Evolutionary conservation across 2,329 filamentous ascomycete genomes (phyloP), one percentile per base, ranked within the genome.

Genomic region (Emydomyces testavorans): DNA sequence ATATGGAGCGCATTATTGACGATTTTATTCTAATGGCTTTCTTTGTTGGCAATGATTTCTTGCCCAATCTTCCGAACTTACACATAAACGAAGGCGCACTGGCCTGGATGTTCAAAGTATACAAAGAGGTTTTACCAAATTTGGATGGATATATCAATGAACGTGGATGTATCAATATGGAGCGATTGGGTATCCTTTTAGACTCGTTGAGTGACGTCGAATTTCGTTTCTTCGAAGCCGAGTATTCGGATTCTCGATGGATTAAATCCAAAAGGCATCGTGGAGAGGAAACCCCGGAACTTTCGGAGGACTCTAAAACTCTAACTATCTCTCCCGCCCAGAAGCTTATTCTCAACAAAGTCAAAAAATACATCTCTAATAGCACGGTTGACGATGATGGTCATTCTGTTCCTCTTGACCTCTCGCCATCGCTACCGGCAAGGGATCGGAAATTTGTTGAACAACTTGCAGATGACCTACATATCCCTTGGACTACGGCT

Each of bases 21-120:
- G 92, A 98, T 72, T 98, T 98, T 67, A 96, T 98, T 63, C 78
- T 98, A 52, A 95, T 98, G 88, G 90, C 89, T 40, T 98, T 98
- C 71, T 98, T 98, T 66, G 87, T 98, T 59, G 92, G 92, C 63
- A 98, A 98, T 67, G 92, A 98, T 76, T 98, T 98, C 71, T 76
- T 98, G 65, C 92, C 92, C 2, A 95, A 98, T 67, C 74, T 98
- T 50, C 93, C 93, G 4, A 86, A 93, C 61, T 70, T 98, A 55
- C 92, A 98, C 67, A 98, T 98, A 68, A 98, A 98, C 66, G 93
- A 98, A 67, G 93, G 92, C 55, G 92, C 93, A 18, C 71, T 98
- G 65, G 86, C 90, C 20, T 82, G 92, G 62, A 98, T 98, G 92
- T 98, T 98, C 66, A 83, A 84, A 61, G 80, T 94, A 51, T 98